phyloP scores from a whole-genome alignment of 495 filamentous ascomycete genomes.

The Annulohypoxylon nitens region DNA sequence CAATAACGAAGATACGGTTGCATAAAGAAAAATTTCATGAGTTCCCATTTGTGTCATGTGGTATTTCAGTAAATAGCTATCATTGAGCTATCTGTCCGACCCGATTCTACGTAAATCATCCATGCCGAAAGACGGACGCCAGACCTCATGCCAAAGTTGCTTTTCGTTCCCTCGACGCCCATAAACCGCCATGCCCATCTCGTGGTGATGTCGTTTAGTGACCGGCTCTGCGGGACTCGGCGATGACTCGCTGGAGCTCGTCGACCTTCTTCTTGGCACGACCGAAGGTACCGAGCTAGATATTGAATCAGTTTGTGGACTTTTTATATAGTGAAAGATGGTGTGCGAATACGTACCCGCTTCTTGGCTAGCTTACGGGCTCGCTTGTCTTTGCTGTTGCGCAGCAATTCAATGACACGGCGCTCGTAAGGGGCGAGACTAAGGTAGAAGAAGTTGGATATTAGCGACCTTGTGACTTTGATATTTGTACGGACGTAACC shows the following conservation, averaged over 20 bases:
- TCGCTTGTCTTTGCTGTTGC: constrained; percentile 99
- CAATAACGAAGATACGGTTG: neutral
- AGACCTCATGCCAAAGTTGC: constrained; percentile 40
- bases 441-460: constrained; percentile 31
- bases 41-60: constrained; percentile 38
- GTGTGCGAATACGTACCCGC: constrained; percentile 72
- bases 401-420: constrained; percentile 97
- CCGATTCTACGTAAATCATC: constrained; percentile 45
- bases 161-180: constrained; percentile 31
- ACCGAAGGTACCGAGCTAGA: constrained; percentile 92
- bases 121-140: constrained; percentile 50
- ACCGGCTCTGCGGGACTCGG: constrained; percentile 85
- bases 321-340: neutral
- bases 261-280: constrained; percentile 99
- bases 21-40: constrained; percentile 10
- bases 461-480: constrained; percentile 36
- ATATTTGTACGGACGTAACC: neutral
- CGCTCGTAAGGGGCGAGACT: constrained; percentile 97
- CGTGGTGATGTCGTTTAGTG: constrained; percentile 72
- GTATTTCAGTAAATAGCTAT: constrained; percentile 36
- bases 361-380: constrained; percentile 99
- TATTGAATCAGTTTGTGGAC: constrained; percentile 27
- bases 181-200: constrained; percentile 52
- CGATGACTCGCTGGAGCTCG: constrained; percentile 96
- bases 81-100: constrained; percentile 38